phyloP scores from a whole-genome alignment of 1,284 basidiomycete genomes.

The Fomitiporia mediterranea region DNA sequence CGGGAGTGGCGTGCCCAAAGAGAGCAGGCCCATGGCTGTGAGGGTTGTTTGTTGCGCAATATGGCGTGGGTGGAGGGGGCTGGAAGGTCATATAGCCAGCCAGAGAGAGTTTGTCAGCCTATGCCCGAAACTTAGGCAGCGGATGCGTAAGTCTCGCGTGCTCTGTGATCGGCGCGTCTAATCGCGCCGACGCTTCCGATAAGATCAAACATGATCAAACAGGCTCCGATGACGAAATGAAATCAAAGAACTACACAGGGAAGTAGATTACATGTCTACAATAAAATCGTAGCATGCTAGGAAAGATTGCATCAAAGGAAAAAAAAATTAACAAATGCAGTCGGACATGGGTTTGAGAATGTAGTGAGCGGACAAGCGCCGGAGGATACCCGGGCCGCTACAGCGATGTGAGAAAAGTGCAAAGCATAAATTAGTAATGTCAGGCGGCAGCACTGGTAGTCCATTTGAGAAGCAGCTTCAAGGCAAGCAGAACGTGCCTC shows the following conservation, averaged over 20 bases:
- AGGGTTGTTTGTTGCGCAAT: background rate
- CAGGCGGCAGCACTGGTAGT: constrained; percentile 63
- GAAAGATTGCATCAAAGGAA: too few relatives aligned
- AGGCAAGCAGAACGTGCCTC: constrained; percentile 82
- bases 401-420: background rate
- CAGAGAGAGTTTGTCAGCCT: background rate
- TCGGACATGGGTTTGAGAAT: too few relatives aligned
- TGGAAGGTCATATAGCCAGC: too few relatives aligned
- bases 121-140: too few relatives aligned
- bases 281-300: too few relatives aligned
- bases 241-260: background rate
- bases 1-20: constrained; percentile 88
- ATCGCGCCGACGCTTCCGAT: too few relatives aligned
- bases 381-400: background rate
- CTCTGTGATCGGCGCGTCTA: background rate
- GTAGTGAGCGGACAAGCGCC: too few relatives aligned
- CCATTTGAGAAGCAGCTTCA: constrained; percentile 85
- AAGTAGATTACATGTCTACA: background rate
- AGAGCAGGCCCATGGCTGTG: constrained; percentile 82
- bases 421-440: constrained; percentile 33
- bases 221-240: background rate
- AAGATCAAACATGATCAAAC: background rate
- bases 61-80: background rate
- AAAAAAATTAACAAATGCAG: too few relatives aligned
- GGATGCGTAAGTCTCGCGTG: too few relatives aligned